Percentiles rank a stretch among this genome's conserved stretches.
Conservation (phyloP, 169 alveolate genomes). For the Cryptosporidium ryanae region DNA sequence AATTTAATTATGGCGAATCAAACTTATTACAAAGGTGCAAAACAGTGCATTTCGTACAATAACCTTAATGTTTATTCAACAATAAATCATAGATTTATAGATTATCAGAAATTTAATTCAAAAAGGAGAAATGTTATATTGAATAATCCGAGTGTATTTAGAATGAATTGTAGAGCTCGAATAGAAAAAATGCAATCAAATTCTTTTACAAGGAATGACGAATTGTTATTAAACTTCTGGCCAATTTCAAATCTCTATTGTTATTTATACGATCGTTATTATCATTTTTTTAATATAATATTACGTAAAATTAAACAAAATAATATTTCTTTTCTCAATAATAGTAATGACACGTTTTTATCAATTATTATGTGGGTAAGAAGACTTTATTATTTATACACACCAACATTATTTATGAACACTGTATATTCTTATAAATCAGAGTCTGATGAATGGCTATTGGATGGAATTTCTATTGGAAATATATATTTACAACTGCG, state of each 20-base stretch:
- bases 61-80: conserved; percentile 38
- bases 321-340: conserved; percentile 35
- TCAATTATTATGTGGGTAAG: conserved; percentile 71
- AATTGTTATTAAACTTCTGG: conserved; percentile 54
- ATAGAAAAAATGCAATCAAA: conserved; percentile 14
- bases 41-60: conserved; percentile 51
- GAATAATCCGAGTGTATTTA: conserved; percentile 46
- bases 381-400: conserved; percentile 44
- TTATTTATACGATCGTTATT: conserved; percentile 44
- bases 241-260: conserved; percentile 62
- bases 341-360: conserved; percentile 66
- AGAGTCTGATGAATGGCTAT: conserved; percentile 40
- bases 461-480: conserved; percentile 60
- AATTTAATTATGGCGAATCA: conserved; percentile 32
- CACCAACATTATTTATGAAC: conserved; percentile 69
- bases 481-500: conserved; percentile 50
- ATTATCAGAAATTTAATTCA: not conserved
- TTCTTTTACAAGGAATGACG: conserved; percentile 33
- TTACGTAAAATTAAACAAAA: conserved; percentile 16
- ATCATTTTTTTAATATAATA: conserved; percentile 32
- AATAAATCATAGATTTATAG: not conserved
- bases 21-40: conserved; percentile 8
- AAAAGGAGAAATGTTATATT: conserved; percentile 37
- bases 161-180: conserved; percentile 39
- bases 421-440: conserved; percentile 42